phyloP scores from a whole-genome alignment of 805 yeast species.

The Starmerella potacharoeniae region DNA sequence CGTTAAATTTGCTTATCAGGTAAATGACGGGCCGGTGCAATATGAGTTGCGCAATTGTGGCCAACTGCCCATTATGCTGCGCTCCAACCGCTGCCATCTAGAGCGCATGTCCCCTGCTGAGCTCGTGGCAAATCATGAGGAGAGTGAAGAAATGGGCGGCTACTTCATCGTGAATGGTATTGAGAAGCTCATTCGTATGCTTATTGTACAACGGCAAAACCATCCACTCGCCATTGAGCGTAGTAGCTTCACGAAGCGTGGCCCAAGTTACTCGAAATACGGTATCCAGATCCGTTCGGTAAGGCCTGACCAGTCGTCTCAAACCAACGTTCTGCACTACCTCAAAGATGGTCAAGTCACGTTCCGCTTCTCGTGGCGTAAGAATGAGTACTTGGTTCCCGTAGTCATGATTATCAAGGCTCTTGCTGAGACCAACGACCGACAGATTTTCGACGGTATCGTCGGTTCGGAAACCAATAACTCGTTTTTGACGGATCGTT shows the following conservation, averaged over 20 bases:
- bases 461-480: constrained; percentile 78
- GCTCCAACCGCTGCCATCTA: constrained; percentile 83
- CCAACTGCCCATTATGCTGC: constrained; percentile 79
- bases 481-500: constrained; percentile 94
- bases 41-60: constrained; percentile 83
- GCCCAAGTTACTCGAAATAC: constrained; percentile 72
- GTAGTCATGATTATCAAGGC: constrained; percentile 89
- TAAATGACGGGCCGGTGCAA: constrained; percentile 76
- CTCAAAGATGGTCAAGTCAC: constrained; percentile 92
- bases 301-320: constrained; percentile 95
- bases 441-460: constrained; percentile 92
- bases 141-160: constrained; percentile 92
- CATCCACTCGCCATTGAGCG: constrained; percentile 97
- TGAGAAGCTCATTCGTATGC: constrained; percentile 91
- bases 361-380: constrained; percentile 93
- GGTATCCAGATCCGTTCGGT: constrained; percentile 94
- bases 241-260: constrained; percentile 89
- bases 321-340: constrained; percentile 93
- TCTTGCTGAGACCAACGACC: constrained; percentile 76
- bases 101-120: constrained; percentile 73
- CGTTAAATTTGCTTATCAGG: constrained; percentile 71
- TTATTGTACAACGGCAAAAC: constrained; percentile 93
- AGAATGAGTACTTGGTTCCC: constrained; percentile 89
- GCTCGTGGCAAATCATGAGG: constrained; percentile 69
- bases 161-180: constrained; percentile 94